Evolutionary conservation across 495 filamentous ascomycete genomes (phyloP), one percentile per base, ranked within the genome.

Genomic region (Xylaria longipes): DNA sequence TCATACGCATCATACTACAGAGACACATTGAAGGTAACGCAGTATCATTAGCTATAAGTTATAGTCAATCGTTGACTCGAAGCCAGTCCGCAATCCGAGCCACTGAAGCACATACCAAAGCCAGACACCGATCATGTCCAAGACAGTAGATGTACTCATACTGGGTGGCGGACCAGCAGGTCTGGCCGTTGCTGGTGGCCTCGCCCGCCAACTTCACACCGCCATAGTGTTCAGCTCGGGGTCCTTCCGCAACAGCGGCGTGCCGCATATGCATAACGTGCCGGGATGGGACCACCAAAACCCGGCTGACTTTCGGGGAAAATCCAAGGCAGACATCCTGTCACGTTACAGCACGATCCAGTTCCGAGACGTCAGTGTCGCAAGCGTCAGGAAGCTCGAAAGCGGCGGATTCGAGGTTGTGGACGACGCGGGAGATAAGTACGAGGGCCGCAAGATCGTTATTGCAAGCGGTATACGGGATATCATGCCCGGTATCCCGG

Each of bases 91-190:
- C 56, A 58, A 3, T 41, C 7, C 14, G n/a, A 61, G 35, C 9
- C 2, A 22, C 25, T 8, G 12, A 29, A 35, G 48, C 15, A 45
- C 37, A 60, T 27, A 61, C 11, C 20, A 22, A 35, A 29, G 2
- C 41, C 37, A 48, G 39, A 63, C 46, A 37, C 20, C 25, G 20
- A 45, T 20, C 31, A 70, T 70, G 57, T 37, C 56, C 3, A 70
- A 70, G 43, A 17, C 63, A 20, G 37, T 70, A 56, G 88, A 90
- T 71, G 83, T 79, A 58, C 78, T 90, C 12, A 86, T 91, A 74
- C 81, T 91, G 43, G 89, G 89, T 73, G 83, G 77, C 45, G 89
- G 89, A 3, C 87, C 88, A 7, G 85, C 87, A 11, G 89, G 89
- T 11, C 81, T 91, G 2, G 73, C 84, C 1, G 77, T 79, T 6